Conservation (phyloP, 108 stramenopile genomes). For the Skeletonema costatum region DNA sequence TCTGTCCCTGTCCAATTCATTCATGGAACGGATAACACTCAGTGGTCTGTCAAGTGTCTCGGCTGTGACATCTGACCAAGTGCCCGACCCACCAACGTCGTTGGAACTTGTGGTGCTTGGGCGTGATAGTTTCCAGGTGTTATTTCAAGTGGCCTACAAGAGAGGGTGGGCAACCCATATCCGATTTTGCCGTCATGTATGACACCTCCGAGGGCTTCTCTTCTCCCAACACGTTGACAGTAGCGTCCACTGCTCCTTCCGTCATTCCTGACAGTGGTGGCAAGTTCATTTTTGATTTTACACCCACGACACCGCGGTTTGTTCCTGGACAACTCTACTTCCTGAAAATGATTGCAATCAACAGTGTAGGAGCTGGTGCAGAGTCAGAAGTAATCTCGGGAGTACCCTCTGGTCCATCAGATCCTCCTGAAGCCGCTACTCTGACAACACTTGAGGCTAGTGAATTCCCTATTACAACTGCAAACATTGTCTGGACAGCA, state of each 20-base stretch:
- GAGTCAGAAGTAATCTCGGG: constrained; percentile 31
- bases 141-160: constrained; percentile 57
- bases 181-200: constrained; percentile 55
- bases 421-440: constrained; percentile 24
- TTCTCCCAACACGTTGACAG: constrained; percentile 8
- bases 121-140: constrained; percentile 47
- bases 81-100: constrained; percentile 55
- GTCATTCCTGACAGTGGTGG: constrained; percentile 24
- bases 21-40: constrained; percentile 62
- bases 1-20: constrained; percentile 56
- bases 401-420: constrained; percentile 34
- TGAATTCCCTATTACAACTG: constrained; percentile 49
- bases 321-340: constrained; percentile 57
- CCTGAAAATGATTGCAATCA: constrained; percentile 59
- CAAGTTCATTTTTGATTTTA: constrained; percentile 38
- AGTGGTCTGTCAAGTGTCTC: constrained; percentile 46
- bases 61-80: constrained; percentile 57
- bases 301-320: constrained; percentile 38
- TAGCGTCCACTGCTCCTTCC: constrained; percentile 13
- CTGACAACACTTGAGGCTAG: constrained; percentile 29
- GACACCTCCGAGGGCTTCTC: constrained; percentile 50
- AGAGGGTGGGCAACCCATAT: constrained; percentile 65
- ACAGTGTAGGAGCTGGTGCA: constrained; percentile 54
- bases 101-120: constrained; percentile 49
- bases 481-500: constrained; percentile 55